phyloP scores from a whole-genome alignment of 768 basidiomycete species.

The Kwoniella heveanensis region DNA sequence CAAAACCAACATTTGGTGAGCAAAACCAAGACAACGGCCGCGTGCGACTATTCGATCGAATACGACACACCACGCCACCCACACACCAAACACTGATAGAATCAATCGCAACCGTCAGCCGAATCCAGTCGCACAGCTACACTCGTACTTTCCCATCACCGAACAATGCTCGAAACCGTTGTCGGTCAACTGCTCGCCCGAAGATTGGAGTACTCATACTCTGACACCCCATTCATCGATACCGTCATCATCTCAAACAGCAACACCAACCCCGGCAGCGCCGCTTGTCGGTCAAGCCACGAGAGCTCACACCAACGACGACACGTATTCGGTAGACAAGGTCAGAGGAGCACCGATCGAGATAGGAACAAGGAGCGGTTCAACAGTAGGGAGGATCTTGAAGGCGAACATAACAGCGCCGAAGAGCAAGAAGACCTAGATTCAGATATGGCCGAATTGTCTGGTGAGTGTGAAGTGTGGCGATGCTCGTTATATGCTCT shows the following conservation, averaged over 20 bases:
- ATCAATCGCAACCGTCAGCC: too few relatives aligned
- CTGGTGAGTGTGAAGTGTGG: conserved; percentile 27
- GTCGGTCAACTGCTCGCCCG: conserved; percentile 11
- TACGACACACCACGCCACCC: too few relatives aligned
- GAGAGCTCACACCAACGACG: not conserved
- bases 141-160: too few relatives aligned
- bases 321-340: not conserved
- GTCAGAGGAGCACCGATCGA: conserved; percentile 1
- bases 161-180: conserved; percentile 23
- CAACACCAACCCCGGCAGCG: not conserved
- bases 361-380: not conserved
- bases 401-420: conserved; percentile 14
- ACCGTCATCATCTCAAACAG: conserved; percentile 1
- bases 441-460: conserved; percentile 43
- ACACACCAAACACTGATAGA: too few relatives aligned
- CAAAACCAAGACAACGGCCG: too few relatives aligned
- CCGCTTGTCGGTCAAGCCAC: not conserved
- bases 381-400: conserved; percentile 10
- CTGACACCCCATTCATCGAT: conserved; percentile 8
- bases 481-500: too few relatives aligned
- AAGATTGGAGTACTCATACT: conserved; percentile 14
- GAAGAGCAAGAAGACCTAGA: conserved; percentile 10
- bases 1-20: too few relatives aligned
- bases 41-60: too few relatives aligned
- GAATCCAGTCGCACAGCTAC: too few relatives aligned